These are phyloP conservation scores for Lavandula angustifolia DNA, from an alignment of 257 asterid genomes.

Conservation along the genomic window DNA sequence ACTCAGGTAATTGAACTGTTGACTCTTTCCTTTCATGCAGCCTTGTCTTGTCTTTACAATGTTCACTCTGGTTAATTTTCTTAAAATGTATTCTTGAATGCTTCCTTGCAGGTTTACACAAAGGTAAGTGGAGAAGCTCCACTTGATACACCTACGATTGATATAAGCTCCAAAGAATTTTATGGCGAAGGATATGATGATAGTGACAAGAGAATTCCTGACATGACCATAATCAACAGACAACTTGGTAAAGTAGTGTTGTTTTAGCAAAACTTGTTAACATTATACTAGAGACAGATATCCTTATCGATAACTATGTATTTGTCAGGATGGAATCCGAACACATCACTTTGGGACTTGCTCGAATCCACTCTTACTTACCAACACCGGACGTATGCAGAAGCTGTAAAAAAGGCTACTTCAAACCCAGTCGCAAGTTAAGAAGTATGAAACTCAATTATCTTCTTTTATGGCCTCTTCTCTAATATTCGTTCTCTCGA, in stretches of 20 bases:
- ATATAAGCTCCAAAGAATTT: constrained; percentile 85
- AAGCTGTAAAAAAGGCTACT: constrained; percentile 67
- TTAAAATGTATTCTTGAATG: neutral
- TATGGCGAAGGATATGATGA: constrained; percentile 97
- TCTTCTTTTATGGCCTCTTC: too few relatives aligned
- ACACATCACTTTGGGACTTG: constrained; percentile 81
- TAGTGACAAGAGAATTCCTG: constrained; percentile 96
- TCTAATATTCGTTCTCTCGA: too few relatives aligned
- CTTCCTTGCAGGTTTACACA: constrained; percentile 56
- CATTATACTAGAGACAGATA: neutral
- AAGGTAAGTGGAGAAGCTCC: constrained; percentile 86
- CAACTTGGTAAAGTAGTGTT: constrained; percentile 62
- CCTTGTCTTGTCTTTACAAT: neutral
- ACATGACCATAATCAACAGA: constrained; percentile 88
- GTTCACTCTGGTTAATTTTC: neutral
- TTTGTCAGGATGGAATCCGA: constrained; percentile 69
- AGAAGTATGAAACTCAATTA: neutral
- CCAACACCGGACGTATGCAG: constrained; percentile 79
- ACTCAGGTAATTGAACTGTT: constrained; percentile 52
- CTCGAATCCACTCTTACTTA: constrained; percentile 77
- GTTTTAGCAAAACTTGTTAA: neutral
- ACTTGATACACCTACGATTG: constrained; percentile 66
- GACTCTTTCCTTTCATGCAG: constrained; percentile 1
- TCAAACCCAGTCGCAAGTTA: constrained; percentile 56
- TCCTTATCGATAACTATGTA: neutral